Conservation (phyloP, 2,329 filamentous ascomycete species). For the Aspergillus flavus region DNA sequence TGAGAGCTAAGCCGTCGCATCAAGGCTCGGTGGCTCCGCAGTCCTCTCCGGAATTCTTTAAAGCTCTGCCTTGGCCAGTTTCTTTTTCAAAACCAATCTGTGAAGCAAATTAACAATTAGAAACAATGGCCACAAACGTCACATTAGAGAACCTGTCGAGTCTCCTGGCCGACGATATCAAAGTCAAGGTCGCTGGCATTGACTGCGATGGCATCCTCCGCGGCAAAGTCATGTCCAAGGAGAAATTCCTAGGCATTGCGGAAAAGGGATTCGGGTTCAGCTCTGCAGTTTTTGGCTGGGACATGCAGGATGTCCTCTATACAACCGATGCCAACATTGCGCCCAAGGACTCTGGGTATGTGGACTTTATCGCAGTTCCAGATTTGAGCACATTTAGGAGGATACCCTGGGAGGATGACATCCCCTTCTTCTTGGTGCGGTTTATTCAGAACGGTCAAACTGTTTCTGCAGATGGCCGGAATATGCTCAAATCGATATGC, state of each 20-base stretch:
- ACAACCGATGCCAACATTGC: constrained; percentile 65
- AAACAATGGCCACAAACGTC: constrained; percentile 20
- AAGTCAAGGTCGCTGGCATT: constrained; percentile 82
- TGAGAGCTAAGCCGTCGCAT: not conserved
- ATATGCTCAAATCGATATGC: constrained; percentile 68
- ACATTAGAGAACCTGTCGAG: constrained; percentile 66
- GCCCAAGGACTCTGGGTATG: constrained; percentile 84
- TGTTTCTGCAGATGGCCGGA: constrained; percentile 75
- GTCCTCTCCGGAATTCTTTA: not conserved
- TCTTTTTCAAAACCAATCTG: not conserved
- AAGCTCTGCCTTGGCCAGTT: not conserved
- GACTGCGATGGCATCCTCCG: constrained; percentile 85
- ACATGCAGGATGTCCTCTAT: constrained; percentile 93
- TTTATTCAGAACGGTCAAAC: constrained; percentile 75
- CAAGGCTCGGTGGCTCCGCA: not conserved
- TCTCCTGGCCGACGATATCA: constrained; percentile 69
- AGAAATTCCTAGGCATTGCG: constrained; percentile 83
- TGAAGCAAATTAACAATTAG: not conserved
- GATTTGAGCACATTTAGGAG: constrained; percentile 75
- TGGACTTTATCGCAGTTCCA: constrained; percentile 78
- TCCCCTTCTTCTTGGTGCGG: constrained; percentile 80
- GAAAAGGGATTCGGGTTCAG: constrained; percentile 84
- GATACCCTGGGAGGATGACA: constrained; percentile 85
- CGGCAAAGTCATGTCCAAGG: constrained; percentile 87
- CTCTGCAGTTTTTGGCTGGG: constrained; percentile 91